Evolutionary conservation across 2,329 filamentous ascomycete species (phyloP), one percentile per base, ranked within the genome.

Genomic region (Aspergillus sclerotialis): DNA sequence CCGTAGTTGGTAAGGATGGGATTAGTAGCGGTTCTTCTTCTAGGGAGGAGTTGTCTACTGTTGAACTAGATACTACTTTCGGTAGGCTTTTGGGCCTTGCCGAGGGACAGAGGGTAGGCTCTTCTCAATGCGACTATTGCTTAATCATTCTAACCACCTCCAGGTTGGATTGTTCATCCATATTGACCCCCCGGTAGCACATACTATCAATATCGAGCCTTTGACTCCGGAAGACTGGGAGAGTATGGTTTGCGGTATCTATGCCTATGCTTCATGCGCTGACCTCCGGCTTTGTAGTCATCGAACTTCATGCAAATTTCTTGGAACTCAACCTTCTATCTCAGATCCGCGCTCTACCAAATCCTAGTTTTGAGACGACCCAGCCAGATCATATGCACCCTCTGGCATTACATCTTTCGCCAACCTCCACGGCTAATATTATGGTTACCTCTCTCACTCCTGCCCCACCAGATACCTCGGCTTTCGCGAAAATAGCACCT

Each of bases 211-310:
- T 56, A 96, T 98, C 49, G 93, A 98, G 59, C 92, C 92, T 21
- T 65, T 96, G 51, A 96, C 92, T 0, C 80, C 90, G 2, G 87
- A 93, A 38, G 92, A 98, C 58, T 98, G 92, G 92, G 92, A 98
- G 64, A 94, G 72, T 73, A 67, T 43, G 69, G 57, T 33, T 24
- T 8, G 19, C 10, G 19, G 19, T 23, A 12, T n/a, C 24, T 13
- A 10, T 11, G 3, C 13, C 14, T 28, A 31, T 35, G 24, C 4
- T 9, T 10, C 28, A 5, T n/a, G 17, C 14, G 44, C 36, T 44
- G 27, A 45, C 24, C 4, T 30, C 28, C 19, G 12, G 23, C 31
- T 9, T n/a, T 32, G 18, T 44, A 74, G 73, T 96, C 52, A 96
- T 98, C 50, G 92, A 98, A 62, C 70, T 98, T 2, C 92, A 98